These are phyloP conservation scores for Chlorella sorokiniana DNA, from an alignment of 139 green algal species.

Conservation along the genomic window DNA sequence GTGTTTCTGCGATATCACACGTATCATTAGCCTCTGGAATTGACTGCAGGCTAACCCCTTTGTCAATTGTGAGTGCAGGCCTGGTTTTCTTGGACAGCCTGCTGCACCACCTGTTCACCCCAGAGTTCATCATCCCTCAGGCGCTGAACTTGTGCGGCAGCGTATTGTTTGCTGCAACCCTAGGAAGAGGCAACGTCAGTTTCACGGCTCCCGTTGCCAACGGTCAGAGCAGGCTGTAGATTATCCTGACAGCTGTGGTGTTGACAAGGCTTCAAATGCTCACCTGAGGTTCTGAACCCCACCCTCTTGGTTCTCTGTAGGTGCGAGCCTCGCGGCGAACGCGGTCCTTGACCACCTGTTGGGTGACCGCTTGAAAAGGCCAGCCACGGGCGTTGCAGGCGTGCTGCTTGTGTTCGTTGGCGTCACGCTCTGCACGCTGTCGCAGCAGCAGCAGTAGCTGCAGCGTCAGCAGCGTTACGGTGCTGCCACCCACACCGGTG, in stretches of 20 bases:
- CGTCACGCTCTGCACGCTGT: slow-evolving; percentile 64
- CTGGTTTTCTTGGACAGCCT: slow-evolving; percentile 12
- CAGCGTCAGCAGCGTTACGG: neutral
- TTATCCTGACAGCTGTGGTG: too few species aligned
- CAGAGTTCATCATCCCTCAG: slow-evolving; percentile 47
- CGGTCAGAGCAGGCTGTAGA: too few species aligned
- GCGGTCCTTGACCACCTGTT: slow-evolving; percentile 66
- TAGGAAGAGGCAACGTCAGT: slow-evolving; percentile 50
- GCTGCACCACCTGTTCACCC: slow-evolving; percentile 37
- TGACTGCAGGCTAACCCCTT: neutral
- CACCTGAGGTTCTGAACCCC: neutral
- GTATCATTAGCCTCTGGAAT: too few species aligned
- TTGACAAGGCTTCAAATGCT: too few species aligned
- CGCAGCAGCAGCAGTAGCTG: neutral
- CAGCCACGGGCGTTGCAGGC: slow-evolving; percentile 49
- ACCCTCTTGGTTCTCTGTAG: neutral
- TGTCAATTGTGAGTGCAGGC: neutral
- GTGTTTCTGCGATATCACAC: too few species aligned
- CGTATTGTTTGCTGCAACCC: slow-evolving; percentile 56
- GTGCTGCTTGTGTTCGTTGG: slow-evolving; percentile 57
- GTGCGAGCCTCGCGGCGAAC: slow-evolving; percentile 58
- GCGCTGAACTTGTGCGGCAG: slow-evolving; percentile 58
- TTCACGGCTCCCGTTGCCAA: slow-evolving; percentile 73
- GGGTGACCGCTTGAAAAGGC: slow-evolving; percentile 52
- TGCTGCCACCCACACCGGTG: too few species aligned